A percentile compares a stretch with the other conserved stretches of the same genome.
phyloP scores from a whole-genome alignment of 2,329 filamentous ascomycete species.

The Aotearoamyces nothofagi region DNA sequence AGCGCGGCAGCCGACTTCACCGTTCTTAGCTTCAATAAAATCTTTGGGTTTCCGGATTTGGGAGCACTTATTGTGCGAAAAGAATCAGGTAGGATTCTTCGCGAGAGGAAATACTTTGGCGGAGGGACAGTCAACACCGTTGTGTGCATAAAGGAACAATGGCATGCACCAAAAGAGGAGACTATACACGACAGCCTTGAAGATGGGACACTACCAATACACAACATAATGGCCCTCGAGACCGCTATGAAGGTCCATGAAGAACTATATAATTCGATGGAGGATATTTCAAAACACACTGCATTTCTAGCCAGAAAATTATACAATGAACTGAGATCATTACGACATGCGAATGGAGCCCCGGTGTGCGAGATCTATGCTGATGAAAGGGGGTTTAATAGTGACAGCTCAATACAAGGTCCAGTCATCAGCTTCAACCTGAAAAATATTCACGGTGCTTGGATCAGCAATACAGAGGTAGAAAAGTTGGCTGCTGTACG shows the following conservation, averaged over 20 bases:
- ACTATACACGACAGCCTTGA: constrained; percentile 71
- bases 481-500: constrained; percentile 73
- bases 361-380: constrained; percentile 19
- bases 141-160: constrained; percentile 57
- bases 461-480: constrained; percentile 70
- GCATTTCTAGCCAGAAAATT: constrained; percentile 45
- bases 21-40: constrained; percentile 84
- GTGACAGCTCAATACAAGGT: constrained; percentile 33
- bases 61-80: constrained; percentile 75
- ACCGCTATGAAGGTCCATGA: constrained; percentile 56
- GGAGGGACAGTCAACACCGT: constrained; percentile 92
- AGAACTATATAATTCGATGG: constrained; percentile 57
- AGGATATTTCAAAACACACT: constrained; percentile 55
- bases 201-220: constrained; percentile 82
- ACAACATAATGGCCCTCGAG: constrained; percentile 74
- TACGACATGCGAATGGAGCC: constrained; percentile 45
- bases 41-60: constrained; percentile 92
- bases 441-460: constrained; percentile 49
- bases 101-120: constrained; percentile 68
- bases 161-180: constrained; percentile 63
- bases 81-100: constrained; percentile 46
- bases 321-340: constrained; percentile 34
- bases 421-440: constrained; percentile 80
- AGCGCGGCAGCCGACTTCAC: constrained; percentile 64
- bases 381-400: constrained; percentile 17